Evolutionary conservation across 352 stramenopile species (phyloP).

Genomic region (Globisporangium acanthophoron): DNA sequence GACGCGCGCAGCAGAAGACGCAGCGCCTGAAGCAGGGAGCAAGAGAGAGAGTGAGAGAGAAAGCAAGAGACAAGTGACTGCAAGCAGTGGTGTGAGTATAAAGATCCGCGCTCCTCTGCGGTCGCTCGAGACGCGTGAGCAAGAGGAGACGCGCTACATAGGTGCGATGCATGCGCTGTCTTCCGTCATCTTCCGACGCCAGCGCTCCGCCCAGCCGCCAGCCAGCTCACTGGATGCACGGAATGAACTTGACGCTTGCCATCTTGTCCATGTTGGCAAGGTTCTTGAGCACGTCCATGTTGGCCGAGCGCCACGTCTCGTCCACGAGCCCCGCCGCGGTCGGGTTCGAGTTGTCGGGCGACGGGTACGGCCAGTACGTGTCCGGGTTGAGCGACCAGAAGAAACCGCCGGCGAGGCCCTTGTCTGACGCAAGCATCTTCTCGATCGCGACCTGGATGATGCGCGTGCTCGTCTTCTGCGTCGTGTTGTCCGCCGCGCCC

Average conservation of each 20-base stretch:
- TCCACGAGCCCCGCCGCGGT: constrained; percentile 61
- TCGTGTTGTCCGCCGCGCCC: constrained; percentile 45
- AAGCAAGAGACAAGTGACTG: not conserved
- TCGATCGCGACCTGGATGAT: constrained; percentile 60
- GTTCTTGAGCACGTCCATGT: constrained; percentile 57
- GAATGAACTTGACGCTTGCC: constrained; percentile 57
- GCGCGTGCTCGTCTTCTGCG: constrained; percentile 63
- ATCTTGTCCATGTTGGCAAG: constrained; percentile 70
- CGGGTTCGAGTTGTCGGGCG: constrained; percentile 51
- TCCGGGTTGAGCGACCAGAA: constrained; percentile 81
- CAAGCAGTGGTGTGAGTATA: too few relatives aligned
- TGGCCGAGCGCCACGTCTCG: constrained; percentile 62
- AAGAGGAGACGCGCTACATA: too few relatives aligned
- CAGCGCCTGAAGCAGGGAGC: not conserved
- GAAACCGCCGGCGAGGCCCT: constrained; percentile 67
- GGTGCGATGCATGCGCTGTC: too few relatives aligned
- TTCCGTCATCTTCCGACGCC: not conserved
- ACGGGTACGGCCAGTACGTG: constrained; percentile 66
- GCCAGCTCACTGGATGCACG: constrained; percentile 34
- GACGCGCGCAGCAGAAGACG: not conserved
- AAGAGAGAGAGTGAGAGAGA: not conserved
- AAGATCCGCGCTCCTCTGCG: too few relatives aligned
- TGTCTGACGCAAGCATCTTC: constrained; percentile 46
- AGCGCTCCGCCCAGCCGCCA: not conserved
- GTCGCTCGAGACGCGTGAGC: too few relatives aligned